A percentile compares a stretch with the other conserved stretches of the same genome.
These are phyloP conservation scores for Guadua angustifolia DNA, from an alignment of 176 grass and related monocot genomes.

Conservation along the genomic window DNA sequence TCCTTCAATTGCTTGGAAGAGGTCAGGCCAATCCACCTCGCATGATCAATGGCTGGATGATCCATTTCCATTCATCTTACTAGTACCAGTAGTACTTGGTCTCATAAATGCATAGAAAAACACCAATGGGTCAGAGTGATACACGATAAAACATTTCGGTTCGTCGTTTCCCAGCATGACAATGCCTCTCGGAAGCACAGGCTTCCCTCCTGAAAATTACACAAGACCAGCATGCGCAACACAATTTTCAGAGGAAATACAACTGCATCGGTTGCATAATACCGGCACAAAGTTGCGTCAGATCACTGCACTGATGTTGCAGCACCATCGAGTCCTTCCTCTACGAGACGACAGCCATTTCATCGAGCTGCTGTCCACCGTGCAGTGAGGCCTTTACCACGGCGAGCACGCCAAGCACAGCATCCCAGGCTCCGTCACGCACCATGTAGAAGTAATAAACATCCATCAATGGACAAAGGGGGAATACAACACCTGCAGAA, in stretches of 20 bases:
- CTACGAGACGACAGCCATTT: background rate
- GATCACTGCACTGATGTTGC: background rate
- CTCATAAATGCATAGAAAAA: constrained; percentile 17
- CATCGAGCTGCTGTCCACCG: background rate
- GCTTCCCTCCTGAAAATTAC: background rate
- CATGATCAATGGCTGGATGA: constrained; percentile 12
- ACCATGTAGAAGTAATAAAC: background rate
- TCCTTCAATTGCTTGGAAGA: constrained; percentile 17
- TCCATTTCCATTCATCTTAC: too few relatives aligned
- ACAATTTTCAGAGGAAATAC: background rate
- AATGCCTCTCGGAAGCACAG: background rate
- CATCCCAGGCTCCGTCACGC: background rate
- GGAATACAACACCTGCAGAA: constrained; percentile 31
- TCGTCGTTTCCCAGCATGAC: background rate
- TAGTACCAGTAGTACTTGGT: background rate
- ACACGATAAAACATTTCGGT: background rate
- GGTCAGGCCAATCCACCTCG: constrained; percentile 32
- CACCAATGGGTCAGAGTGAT: background rate
- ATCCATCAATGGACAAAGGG: background rate
- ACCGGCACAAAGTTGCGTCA: background rate
- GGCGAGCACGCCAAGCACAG: background rate
- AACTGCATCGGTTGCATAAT: background rate
- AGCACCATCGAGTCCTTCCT: background rate
- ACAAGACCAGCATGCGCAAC: background rate
- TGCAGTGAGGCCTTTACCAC: background rate